A percentile compares a stretch with the other conserved stretches of the same genome.
Conservation (phyloP, 805 yeast genomes). For the Vanderwaltozyma tropicalis region DNA sequence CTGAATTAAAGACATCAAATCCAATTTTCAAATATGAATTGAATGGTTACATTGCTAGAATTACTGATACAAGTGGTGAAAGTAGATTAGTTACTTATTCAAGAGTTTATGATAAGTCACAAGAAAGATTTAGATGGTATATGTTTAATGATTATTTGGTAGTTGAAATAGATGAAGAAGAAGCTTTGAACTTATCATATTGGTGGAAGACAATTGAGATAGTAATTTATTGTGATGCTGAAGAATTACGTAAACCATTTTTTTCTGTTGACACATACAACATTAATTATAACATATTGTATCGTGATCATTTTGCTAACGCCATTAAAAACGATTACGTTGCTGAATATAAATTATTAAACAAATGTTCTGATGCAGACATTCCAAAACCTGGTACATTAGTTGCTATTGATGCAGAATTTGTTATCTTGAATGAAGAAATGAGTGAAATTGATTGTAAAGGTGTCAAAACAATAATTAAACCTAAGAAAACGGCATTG, state of each 20-base stretch:
- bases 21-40: constrained; percentile 45
- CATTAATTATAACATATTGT: constrained; percentile 55
- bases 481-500: constrained; percentile 65
- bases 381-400: constrained; percentile 68
- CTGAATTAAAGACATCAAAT: constrained; percentile 21
- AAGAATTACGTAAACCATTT: constrained; percentile 31
- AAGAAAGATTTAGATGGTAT: constrained; percentile 46
- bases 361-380: constrained; percentile 56
- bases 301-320: constrained; percentile 63
- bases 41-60: constrained; percentile 60
- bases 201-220: constrained; percentile 82
- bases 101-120: constrained; percentile 31
- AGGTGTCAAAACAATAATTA: constrained; percentile 58
- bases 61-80: constrained; percentile 45
- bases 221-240: constrained; percentile 50
- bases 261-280: constrained; percentile 42
- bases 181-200: constrained; percentile 59
- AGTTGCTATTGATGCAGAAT: constrained; percentile 94
- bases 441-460: constrained; percentile 64
- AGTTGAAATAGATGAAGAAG: constrained; percentile 58
- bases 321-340: constrained; percentile 49
- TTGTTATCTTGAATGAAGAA: constrained; percentile 73
- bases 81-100: constrained; percentile 50
- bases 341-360: constrained; percentile 58
- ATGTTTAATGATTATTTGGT: constrained; percentile 89